Evolutionary conservation across 2,329 filamentous ascomycete genomes (phyloP).

Genomic region (Cladosporium velox): DNA sequence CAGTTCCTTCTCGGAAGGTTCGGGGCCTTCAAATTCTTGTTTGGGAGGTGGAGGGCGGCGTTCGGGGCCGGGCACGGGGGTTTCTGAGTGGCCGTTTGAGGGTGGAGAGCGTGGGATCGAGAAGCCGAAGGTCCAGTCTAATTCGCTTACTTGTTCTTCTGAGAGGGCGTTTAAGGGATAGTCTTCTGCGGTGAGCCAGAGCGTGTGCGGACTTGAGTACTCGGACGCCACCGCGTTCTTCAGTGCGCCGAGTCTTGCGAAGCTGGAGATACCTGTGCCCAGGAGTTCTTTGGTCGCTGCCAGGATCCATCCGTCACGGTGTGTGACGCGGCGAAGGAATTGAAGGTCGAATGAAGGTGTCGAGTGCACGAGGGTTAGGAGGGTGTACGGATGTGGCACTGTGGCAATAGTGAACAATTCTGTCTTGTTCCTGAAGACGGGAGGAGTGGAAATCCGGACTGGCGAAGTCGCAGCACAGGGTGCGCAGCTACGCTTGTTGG

Average conservation of each 20-base stretch:
- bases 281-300: conserved; percentile 70
- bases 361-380: conserved; percentile 64
- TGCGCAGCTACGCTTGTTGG: conserved; percentile 72
- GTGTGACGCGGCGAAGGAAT: conserved; percentile 58
- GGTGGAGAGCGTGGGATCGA: conserved; percentile 63
- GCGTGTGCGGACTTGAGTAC: conserved; percentile 61
- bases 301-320: conserved; percentile 77
- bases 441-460: conserved; percentile 67
- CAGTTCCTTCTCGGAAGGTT: conserved; percentile 56
- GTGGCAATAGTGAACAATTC: conserved; percentile 78
- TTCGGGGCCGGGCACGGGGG: conserved; percentile 61
- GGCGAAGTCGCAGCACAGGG: conserved; percentile 68
- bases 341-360: conserved; percentile 47
- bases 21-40: conserved; percentile 52
- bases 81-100: conserved; percentile 56
- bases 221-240: conserved; percentile 80
- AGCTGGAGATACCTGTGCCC: conserved; percentile 62
- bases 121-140: conserved; percentile 92
- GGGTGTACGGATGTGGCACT: conserved; percentile 89
- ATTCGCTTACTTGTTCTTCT: conserved; percentile 55
- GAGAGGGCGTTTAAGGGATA: conserved; percentile 39
- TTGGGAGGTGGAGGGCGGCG: conserved; percentile 50
- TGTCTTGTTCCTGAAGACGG: conserved; percentile 70
- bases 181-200: conserved; percentile 80
- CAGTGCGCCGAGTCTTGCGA: conserved; percentile 68